These are phyloP conservation scores for Aspergillus candidus DNA, from an alignment of 2,329 filamentous ascomycete genomes.

Conservation along the genomic window DNA sequence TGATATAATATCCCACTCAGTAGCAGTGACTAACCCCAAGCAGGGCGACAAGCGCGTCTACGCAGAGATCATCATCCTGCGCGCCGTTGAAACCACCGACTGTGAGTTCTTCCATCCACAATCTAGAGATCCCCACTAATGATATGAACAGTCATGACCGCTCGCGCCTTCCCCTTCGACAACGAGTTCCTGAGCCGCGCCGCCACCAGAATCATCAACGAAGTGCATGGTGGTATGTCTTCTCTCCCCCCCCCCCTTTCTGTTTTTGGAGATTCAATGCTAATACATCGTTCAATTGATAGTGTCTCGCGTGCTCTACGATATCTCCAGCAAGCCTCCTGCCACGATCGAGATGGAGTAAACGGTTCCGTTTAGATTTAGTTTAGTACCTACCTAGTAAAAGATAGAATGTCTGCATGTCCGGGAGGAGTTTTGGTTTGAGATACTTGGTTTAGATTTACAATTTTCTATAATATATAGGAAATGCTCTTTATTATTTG, in stretches of 20 bases:
- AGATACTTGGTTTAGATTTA: too few relatives aligned
- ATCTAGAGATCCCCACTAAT: neutral
- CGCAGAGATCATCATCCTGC: slow-evolving; percentile 55
- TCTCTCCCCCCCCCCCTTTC: slow-evolving; percentile 21
- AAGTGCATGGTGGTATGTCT: slow-evolving; percentile 60
- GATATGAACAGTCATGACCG: slow-evolving; percentile 56
- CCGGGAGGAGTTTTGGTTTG: too few relatives aligned
- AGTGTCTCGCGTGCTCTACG: slow-evolving; percentile 22
- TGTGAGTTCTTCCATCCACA: slow-evolving; percentile 25
- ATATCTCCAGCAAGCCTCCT: slow-evolving; percentile 60
- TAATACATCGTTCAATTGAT: neutral
- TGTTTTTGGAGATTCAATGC: neutral
- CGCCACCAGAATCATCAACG: slow-evolving; percentile 64
- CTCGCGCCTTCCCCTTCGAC: slow-evolving; percentile 62
- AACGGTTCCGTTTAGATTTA: slow-evolving; percentile 3
- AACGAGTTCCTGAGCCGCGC: slow-evolving; percentile 60
- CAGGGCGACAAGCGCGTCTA: slow-evolving; percentile 62
- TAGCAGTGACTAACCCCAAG: slow-evolving; percentile 15
- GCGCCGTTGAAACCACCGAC: slow-evolving; percentile 58
- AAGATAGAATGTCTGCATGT: neutral
- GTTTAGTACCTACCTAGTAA: neutral
- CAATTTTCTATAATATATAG: too few relatives aligned
- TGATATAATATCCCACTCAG: slow-evolving; percentile 60
- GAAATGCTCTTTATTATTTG: too few relatives aligned
- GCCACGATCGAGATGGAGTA: slow-evolving; percentile 72